These are phyloP conservation scores for Candida saitoana DNA, from an alignment of 805 yeast genomes.

Conservation along the genomic window DNA sequence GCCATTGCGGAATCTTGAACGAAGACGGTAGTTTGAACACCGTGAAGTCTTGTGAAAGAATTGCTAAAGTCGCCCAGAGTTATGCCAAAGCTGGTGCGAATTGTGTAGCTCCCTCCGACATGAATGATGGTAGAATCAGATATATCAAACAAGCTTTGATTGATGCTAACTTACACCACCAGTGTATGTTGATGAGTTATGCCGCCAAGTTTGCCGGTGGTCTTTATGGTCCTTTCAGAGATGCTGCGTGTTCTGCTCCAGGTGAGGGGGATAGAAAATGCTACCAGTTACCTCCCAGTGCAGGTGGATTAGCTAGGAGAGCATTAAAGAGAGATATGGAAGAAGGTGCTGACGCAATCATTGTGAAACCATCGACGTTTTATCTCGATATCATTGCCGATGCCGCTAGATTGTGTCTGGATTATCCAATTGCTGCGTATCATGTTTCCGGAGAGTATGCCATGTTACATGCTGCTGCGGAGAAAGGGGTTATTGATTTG, in stretches of 20 bases:
- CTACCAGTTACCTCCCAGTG: constrained; percentile 91
- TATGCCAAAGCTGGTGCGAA: constrained; percentile 96
- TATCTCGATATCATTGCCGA: constrained; percentile 88
- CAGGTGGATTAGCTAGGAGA: constrained; percentile 88
- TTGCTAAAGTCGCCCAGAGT: constrained; percentile 92
- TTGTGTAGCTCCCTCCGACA: constrained; percentile 94
- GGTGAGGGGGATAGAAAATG: constrained; percentile 86
- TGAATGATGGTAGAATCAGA: constrained; percentile 91
- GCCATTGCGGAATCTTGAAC: constrained; percentile 92
- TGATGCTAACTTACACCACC: constrained; percentile 77
- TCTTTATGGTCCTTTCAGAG: constrained; percentile 95
- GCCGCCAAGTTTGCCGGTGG: constrained; percentile 91
- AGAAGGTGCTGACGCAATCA: constrained; percentile 95
- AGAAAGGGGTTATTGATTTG: constrained; percentile 85
- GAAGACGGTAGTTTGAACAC: constrained; percentile 86
- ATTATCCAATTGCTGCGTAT: constrained; percentile 89
- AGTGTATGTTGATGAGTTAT: constrained; percentile 86
- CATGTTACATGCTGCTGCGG: constrained; percentile 98
- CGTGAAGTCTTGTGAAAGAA: constrained; percentile 67
- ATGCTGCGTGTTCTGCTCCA: constrained; percentile 93
- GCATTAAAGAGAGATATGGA: constrained; percentile 80
- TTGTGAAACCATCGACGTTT: constrained; percentile 94
- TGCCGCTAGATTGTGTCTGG: constrained; percentile 75
- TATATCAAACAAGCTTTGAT: constrained; percentile 86
- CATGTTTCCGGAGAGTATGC: constrained; percentile 98